Evolutionary conservation across 305 asterid species (phyloP), one percentile per base, ranked within the genome.

Genomic region (Coffea humblotiana): DNA sequence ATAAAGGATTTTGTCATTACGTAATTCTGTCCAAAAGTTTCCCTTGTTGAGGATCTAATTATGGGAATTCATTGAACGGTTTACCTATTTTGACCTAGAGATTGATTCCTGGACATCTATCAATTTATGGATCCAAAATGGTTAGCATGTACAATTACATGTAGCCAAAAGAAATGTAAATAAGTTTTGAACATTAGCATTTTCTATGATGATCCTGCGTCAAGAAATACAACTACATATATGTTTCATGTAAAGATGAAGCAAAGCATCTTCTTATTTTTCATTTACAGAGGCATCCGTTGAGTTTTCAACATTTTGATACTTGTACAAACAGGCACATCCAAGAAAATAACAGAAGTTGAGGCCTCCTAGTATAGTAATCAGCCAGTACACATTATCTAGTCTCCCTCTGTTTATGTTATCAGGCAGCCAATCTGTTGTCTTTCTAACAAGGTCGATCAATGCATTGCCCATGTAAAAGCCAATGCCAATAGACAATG

Each of bases 361-460:
- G 19, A 85, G 0, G 4, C 82, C 92, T 67, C 92, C 97, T 35
- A 90, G 37, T 0, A 75, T 74, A 81, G 89, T 82, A 51, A 87
- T 83, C 12, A 84, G 51, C 97, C 97, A 94, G 49, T 87, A 94
- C 78, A 94, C 87, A 76, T 88, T 80, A 84, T 94, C 98, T 23
- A 94, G 71, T 86, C 94, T 90, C 81, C 97, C 98, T 15, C 87
- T 9, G 49, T 91, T 88, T 35, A 94, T 88, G 67, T 90, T 78
- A n/a, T 94, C 93, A 1, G 98, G 97, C 82, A 94, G 82, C 98
- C 98, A 94, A 13, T 84, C 83, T 0, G 97, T 90, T 9, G 77
- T 77, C 70, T 78, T 85, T 8, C 80, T 82, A 13, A 92, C 79
- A 61, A 87, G 69, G 81, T 90, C 93, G 61, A 94, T 89, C 16